Evolutionary conservation across 768 basidiomycete genomes (phyloP).

Genomic region (Holtermannia corniformis): DNA sequence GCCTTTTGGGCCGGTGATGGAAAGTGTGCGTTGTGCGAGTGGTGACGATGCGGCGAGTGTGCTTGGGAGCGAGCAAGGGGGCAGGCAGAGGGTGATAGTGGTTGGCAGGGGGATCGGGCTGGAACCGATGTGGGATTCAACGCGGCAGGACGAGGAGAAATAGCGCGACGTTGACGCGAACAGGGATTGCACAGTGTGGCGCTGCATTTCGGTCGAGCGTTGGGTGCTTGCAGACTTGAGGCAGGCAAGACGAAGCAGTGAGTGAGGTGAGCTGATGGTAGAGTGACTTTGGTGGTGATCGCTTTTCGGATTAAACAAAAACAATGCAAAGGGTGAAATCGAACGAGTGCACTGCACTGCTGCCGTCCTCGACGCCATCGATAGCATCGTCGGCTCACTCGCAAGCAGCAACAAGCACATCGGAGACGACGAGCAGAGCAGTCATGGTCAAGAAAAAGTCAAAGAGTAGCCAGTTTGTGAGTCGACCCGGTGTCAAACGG

Average conservation of each 20-base stretch:
- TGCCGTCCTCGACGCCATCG: too few relatives aligned
- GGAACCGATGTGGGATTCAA: slow-evolving; percentile 47
- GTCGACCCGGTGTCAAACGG: slow-evolving; percentile 4
- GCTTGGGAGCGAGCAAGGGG: slow-evolving; percentile 20
- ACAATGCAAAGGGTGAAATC: too few relatives aligned
- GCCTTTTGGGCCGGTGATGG: slow-evolving; percentile 56
- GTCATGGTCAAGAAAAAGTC: slow-evolving; percentile 40
- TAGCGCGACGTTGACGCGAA: not conserved
- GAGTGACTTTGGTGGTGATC: too few relatives aligned
- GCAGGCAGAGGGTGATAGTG: slow-evolving; percentile 44
- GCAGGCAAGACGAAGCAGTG: too few relatives aligned
- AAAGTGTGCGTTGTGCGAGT: slow-evolving; percentile 38
- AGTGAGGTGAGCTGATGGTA: too few relatives aligned
- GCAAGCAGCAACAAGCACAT: too few relatives aligned
- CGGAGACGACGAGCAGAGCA: not conserved
- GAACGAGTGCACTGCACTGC: too few relatives aligned
- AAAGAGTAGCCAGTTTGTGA: slow-evolving; percentile 33
- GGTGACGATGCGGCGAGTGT: slow-evolving; percentile 30
- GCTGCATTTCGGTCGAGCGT: not conserved
- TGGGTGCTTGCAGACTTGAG: too few relatives aligned
- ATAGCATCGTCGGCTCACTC: too few relatives aligned
- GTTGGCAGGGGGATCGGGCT: slow-evolving; percentile 50
- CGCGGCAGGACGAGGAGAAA: slow-evolving; percentile 19
- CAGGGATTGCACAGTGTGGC: not conserved
- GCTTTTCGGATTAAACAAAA: too few relatives aligned